Evolutionary conservation across 2,329 filamentous ascomycete species (phyloP).

Genomic region (Epichloe hybrida): DNA sequence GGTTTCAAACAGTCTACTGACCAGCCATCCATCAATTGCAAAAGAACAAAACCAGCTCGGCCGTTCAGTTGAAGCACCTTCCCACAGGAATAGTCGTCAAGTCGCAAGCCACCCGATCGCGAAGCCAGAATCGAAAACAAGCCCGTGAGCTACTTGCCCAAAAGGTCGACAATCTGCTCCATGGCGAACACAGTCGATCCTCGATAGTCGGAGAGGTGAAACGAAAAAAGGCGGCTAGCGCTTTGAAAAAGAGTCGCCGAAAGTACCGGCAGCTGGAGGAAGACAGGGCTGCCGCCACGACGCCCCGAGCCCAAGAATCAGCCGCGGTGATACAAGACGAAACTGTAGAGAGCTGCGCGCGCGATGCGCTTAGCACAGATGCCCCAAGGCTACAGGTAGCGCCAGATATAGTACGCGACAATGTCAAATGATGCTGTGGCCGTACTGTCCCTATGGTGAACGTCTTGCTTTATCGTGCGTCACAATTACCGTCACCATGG

Average conservation of each 20-base stretch:
- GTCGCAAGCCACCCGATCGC: slow-evolving; percentile 79
- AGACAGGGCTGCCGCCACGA: slow-evolving; percentile 21
- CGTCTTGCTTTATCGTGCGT: background rate
- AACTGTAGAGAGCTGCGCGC: background rate
- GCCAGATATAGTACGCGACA: background rate
- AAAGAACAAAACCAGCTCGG: slow-evolving; percentile 90
- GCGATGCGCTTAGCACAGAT: background rate
- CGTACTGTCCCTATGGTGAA: background rate
- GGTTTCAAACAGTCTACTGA: background rate
- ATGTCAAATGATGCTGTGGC: background rate
- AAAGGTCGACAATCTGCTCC: slow-evolving; percentile 55
- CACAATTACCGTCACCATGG: background rate
- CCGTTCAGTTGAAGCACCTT: slow-evolving; percentile 81
- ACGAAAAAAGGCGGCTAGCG: slow-evolving; percentile 59
- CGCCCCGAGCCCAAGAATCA: background rate
- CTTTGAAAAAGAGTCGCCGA: slow-evolving; percentile 65
- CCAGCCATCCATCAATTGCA: background rate
- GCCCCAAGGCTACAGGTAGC: background rate
- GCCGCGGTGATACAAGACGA: background rate
- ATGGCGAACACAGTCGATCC: slow-evolving; percentile 56
- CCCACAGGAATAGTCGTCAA: slow-evolving; percentile 91
- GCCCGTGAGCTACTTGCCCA: slow-evolving; percentile 67
- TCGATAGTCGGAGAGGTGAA: slow-evolving; percentile 50
- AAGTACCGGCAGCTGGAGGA: slow-evolving; percentile 58
- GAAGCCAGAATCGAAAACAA: slow-evolving; percentile 74